Evolutionary conservation across 2,329 filamentous ascomycete genomes (phyloP), one percentile per base, ranked within the genome.

Genomic region (Aspergillus proliferans): DNA sequence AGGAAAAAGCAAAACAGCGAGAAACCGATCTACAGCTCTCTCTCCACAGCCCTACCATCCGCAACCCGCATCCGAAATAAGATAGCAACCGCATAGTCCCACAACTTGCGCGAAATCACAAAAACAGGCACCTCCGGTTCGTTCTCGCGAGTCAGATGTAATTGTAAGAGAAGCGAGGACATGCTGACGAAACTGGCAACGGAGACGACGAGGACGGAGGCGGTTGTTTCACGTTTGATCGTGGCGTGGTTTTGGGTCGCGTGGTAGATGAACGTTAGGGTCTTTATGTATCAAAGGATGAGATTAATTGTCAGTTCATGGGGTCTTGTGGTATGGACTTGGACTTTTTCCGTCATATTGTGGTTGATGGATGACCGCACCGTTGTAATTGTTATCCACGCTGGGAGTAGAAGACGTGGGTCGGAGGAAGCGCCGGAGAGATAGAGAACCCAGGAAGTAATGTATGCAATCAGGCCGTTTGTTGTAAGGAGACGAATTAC

Each of bases 401-500:
- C 86, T 7, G 86, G 86, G 21, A 91, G 76, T 22, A 90, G 76
- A 49, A 88, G 78, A 26, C 85, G 80, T 2, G 84, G 80, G 63
- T 89, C 85, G 56, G 82, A 77, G 47, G 84, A 84, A 49, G 83
- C 85, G 52, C 86, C 87, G 6, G 81, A 82, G 33, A 88, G 72
- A 58, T 83, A 83, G 38, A 89, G 80, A 22, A 86, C 80, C 72
- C 82, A 84, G 46, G 85, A 85, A 21, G 86, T 88, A 44, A 87
- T 74, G 68, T 88, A 89, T 54, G 84, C 84, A 64, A 89, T 88
- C 52, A 87, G 76, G 48, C 82, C 82, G 65, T 85, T 87, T 53
- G 86, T 85, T 51, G 86, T 86, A 45, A 88, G 76, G 41, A 93
- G 83, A 45, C 88, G 87, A 50, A 93, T 84, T 52, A 91, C 81